Evolutionary conservation across 2,329 filamentous ascomycete species (phyloP).

Genomic region (Epichloe scottii): DNA sequence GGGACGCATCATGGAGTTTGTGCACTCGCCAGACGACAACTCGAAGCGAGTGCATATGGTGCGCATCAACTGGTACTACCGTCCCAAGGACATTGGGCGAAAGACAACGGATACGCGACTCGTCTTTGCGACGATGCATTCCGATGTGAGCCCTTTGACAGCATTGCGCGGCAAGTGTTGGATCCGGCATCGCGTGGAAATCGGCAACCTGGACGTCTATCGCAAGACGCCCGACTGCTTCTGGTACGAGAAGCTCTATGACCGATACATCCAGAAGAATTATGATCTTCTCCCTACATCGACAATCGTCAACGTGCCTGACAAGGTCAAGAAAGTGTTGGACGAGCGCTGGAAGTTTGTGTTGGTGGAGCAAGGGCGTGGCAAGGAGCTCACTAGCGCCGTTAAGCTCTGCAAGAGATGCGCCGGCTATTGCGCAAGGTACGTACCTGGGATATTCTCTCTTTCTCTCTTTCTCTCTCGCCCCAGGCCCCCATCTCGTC

Average conservation of each 20-base stretch:
- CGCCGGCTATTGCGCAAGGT: conserved; percentile 81
- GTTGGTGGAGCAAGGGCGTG: conserved; percentile 81
- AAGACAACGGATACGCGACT: conserved; percentile 83
- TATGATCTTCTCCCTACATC: conserved; percentile 92
- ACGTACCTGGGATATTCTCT: conserved; percentile 19
- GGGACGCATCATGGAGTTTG: conserved; percentile 95
- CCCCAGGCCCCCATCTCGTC: no score
- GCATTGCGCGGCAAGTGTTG: conserved; percentile 88
- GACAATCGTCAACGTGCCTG: conserved; percentile 90
- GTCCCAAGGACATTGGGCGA: conserved; percentile 88
- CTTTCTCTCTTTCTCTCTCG: background rate
- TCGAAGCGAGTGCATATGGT: conserved; percentile 69
- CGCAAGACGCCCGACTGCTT: conserved; percentile 78
- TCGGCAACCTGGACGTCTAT: conserved; percentile 69
- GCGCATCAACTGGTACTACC: conserved; percentile 96
- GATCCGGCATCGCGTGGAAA: conserved; percentile 80
- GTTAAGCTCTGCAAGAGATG: conserved; percentile 96
- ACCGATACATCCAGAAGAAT: conserved; percentile 94
- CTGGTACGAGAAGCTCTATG: conserved; percentile 96
- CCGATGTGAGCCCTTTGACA: conserved; percentile 84
- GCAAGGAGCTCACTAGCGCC: conserved; percentile 89
- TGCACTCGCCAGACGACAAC: conserved; percentile 66
- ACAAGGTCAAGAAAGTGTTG: conserved; percentile 86
- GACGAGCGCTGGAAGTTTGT: conserved; percentile 96
- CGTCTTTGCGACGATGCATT: conserved; percentile 97